Evolutionary conservation across 371 early-diverging fungal species (phyloP).

Genomic region (Syncephalastrum monosporum): DNA sequence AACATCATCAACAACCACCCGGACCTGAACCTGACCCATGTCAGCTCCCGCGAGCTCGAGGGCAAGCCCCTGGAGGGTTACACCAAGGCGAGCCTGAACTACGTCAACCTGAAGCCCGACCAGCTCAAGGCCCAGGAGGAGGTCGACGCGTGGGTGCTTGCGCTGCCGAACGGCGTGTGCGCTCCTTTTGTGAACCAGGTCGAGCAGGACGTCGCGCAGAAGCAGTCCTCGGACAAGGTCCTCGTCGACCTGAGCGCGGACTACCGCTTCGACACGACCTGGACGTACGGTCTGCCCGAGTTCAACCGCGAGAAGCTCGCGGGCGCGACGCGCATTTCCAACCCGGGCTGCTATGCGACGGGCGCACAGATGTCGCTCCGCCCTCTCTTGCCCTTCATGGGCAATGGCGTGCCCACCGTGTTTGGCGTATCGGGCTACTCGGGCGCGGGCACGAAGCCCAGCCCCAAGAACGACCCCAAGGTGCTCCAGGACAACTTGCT

Average conservation of each 20-base stretch:
- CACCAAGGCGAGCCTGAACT: constrained; percentile 64
- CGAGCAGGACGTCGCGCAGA: constrained; percentile 50
- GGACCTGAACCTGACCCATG: constrained; percentile 77
- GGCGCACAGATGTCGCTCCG: constrained; percentile 89
- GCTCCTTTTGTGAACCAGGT: constrained; percentile 89
- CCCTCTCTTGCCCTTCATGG: constrained; percentile 73
- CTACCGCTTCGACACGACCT: constrained; percentile 82
- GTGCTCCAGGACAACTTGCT: constrained; percentile 85
- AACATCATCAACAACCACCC: constrained; percentile 87
- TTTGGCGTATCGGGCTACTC: constrained; percentile 97
- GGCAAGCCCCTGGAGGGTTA: constrained; percentile 83
- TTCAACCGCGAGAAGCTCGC: constrained; percentile 64
- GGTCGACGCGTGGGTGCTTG: constrained; percentile 93
- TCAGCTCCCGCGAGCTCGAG: constrained; percentile 90
- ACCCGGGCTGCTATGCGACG: constrained; percentile 98
- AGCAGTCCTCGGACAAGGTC: constrained; percentile 56
- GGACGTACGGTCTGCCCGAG: constrained; percentile 95
- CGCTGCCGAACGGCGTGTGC: constrained; percentile 92
- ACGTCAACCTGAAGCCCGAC: constrained; percentile 79
- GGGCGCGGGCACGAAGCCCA: constrained; percentile 96
- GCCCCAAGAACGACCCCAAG: constrained; percentile 88
- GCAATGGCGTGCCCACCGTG: constrained; percentile 65
- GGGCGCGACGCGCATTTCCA: constrained; percentile 73
- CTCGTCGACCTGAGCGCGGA: constrained; percentile 93
- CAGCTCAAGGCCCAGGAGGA: constrained; percentile 65